Base-by-base conservation (phyloP, 2,329 filamentous ascomycete genomes). In the Trichoderma sp. region DNA sequence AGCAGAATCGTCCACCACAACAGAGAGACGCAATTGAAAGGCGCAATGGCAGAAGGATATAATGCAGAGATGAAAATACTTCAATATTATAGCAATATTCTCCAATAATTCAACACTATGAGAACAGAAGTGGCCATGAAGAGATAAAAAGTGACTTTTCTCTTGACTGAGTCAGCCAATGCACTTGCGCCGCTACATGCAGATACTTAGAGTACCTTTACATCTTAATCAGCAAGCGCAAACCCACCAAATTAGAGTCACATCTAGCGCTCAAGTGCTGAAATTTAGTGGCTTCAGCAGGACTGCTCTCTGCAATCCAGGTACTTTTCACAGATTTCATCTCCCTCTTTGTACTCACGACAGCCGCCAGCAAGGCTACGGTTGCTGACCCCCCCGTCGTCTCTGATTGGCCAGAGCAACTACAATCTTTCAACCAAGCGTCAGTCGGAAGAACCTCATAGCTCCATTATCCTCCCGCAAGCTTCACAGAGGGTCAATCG, bases 391-490 rank as follows among this genome's bases (percentile, higher is more conserved):
- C 59, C 60, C 67, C 50, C 17, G 15, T 29, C 34, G 15, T 25
- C 32, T 58, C 50, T 69, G 64, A 69, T 69, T 69, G 68, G 68
- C 42, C 29, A 37, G 5, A 10, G 27, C 79, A 81, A 82, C 81
- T 75, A 80, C 68, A 73, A 68, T 37, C 10, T 68, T 69, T 69
- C 78, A 79, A 81, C 80, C 78, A 50, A 56, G 37, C 57, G 19
- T 42, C 42, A 37, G 35, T 50, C 52, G 58, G 27, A 67, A 67
- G 74, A 76, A 79, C 78, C 75, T 81, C 78, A 76, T 73, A 67
- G 72, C 73, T 71, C 71, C 71, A 73, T 68, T 73, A 73, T 71
- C 72, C 72, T 74, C 70, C 68, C 72, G 73, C 71, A 42, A 71
- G 71, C 71, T 72, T 71, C 68, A 73, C 70, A 69, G 68, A 70